phyloP scores from a whole-genome alignment of 768 basidiomycete species.

The Suillus subalutaceus region DNA sequence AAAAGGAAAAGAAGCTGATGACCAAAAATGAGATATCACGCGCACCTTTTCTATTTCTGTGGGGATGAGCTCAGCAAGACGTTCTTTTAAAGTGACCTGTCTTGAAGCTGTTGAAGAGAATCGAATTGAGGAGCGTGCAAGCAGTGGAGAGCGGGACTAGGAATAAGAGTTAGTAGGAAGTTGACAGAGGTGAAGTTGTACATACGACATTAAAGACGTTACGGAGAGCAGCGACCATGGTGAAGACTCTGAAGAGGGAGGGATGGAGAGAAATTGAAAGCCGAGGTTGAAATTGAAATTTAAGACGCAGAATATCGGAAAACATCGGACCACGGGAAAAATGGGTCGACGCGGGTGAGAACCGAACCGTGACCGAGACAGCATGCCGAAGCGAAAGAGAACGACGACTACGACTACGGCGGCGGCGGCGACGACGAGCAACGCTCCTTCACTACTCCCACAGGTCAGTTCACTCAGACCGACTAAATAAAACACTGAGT shows the following conservation, averaged over 20 bases:
- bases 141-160: constrained; percentile 52
- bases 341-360: constrained; percentile 1
- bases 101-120: constrained; percentile 69
- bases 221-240: constrained; percentile 49
- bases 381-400: constrained; percentile 34
- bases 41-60: constrained; percentile 54
- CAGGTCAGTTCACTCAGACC: constrained; percentile 41
- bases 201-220: constrained; percentile 37
- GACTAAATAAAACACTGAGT: neutral
- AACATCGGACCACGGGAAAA: constrained; percentile 3
- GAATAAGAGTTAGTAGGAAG: neutral
- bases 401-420: neutral
- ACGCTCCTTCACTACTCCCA: constrained; percentile 40
- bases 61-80: constrained; percentile 92
- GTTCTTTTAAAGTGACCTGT: constrained; percentile 84
- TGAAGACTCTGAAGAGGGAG: constrained; percentile 12
- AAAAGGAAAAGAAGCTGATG: neutral
- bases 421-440: neutral
- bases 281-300: constrained; percentile 10
- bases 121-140: constrained; percentile 53
- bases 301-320: constrained; percentile 30
- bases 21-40: neutral
- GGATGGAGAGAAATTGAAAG: neutral
- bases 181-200: constrained; percentile 37
- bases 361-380: neutral